phyloP scores from a whole-genome alignment of 495 filamentous ascomycete species.

The Aspergillus sparsus region DNA sequence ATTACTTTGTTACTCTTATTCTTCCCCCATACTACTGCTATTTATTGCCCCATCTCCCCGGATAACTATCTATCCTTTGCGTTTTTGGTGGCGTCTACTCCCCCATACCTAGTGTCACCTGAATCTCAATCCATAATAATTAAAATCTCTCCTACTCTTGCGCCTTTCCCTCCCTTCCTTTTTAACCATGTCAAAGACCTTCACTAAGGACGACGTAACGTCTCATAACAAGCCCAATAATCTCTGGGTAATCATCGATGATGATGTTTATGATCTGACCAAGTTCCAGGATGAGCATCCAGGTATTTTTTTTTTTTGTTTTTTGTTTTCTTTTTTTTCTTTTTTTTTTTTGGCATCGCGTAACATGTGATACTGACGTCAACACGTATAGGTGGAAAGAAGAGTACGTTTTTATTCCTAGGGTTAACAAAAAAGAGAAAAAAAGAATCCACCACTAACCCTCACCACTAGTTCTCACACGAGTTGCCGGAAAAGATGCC shows the following conservation, averaged over 20 bases:
- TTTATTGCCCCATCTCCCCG: slow-evolving; percentile 8
- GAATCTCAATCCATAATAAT: background rate
- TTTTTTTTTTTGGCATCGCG: background rate
- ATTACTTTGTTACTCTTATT: slow-evolving; percentile 6
- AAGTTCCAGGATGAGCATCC: slow-evolving; percentile 94
- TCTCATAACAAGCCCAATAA: slow-evolving; percentile 84
- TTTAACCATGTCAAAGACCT: slow-evolving; percentile 81
- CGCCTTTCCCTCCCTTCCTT: background rate
- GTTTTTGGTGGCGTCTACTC: slow-evolving; percentile 5
- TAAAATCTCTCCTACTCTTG: background rate
- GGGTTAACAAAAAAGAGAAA: background rate
- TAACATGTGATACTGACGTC: slow-evolving; percentile 27
- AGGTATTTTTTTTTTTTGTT: slow-evolving; percentile 49
- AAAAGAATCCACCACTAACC: slow-evolving; percentile 24
- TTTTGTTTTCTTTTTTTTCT: background rate
- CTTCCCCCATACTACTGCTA: background rate
- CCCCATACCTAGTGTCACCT: background rate
- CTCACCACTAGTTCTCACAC: slow-evolving; percentile 65
- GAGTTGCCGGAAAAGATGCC: slow-evolving; percentile 94
- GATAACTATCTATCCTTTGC: slow-evolving; percentile 12
- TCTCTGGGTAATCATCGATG: slow-evolving; percentile 89
- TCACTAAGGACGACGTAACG: slow-evolving; percentile 80
- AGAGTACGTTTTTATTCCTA: slow-evolving; percentile 58
- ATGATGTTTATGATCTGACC: slow-evolving; percentile 95
- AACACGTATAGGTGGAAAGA: slow-evolving; percentile 74